These are phyloP conservation scores for Syncephalastrum monosporum DNA, from an alignment of 371 early-diverging fungal genomes.

Conservation along the genomic window DNA sequence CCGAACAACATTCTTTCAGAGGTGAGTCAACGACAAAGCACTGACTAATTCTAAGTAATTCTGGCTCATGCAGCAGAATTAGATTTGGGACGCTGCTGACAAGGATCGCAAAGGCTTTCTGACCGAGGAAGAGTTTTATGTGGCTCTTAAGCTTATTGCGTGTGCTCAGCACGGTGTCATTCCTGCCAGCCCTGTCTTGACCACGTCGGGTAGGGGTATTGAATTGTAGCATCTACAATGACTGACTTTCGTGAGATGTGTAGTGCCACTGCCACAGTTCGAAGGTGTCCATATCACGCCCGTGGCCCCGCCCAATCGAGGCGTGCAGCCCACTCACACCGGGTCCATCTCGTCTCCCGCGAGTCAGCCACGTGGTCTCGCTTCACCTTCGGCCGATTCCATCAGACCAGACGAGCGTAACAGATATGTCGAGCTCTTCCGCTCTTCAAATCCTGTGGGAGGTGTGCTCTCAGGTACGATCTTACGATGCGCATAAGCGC, in stretches of 20 bases:
- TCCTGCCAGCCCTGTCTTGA: slow-evolving; percentile 35
- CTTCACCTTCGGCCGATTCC: slow-evolving; percentile 9
- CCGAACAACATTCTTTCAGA: slow-evolving; percentile 64
- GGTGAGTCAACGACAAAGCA: slow-evolving; percentile 36
- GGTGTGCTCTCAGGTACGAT: slow-evolving; percentile 60
- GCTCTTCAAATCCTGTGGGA: slow-evolving; percentile 62
- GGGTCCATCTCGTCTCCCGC: no score
- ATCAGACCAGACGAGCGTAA: slow-evolving; percentile 62
- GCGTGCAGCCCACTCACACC: no score
- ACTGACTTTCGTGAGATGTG: neutral
- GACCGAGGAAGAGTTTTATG: slow-evolving; percentile 69
- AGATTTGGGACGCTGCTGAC: slow-evolving; percentile 87
- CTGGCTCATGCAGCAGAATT: slow-evolving; percentile 4
- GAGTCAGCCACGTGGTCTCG: neutral
- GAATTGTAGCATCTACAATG: slow-evolving; percentile 3
- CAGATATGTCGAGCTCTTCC: slow-evolving; percentile 72
- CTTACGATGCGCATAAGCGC: slow-evolving; percentile 20
- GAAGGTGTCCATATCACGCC: slow-evolving; percentile 37
- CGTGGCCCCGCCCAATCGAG: slow-evolving; percentile 1
- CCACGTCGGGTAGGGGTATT: slow-evolving; percentile 34
- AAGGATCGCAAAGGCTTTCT: slow-evolving; percentile 76
- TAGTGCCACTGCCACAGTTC: slow-evolving; percentile 53
- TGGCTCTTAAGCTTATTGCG: slow-evolving; percentile 85
- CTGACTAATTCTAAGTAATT: neutral
- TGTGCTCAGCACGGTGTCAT: slow-evolving; percentile 74